Evolutionary conservation across 2,329 filamentous ascomycete genomes (phyloP).

Genomic region (Chrysoporthe puriensis): DNA sequence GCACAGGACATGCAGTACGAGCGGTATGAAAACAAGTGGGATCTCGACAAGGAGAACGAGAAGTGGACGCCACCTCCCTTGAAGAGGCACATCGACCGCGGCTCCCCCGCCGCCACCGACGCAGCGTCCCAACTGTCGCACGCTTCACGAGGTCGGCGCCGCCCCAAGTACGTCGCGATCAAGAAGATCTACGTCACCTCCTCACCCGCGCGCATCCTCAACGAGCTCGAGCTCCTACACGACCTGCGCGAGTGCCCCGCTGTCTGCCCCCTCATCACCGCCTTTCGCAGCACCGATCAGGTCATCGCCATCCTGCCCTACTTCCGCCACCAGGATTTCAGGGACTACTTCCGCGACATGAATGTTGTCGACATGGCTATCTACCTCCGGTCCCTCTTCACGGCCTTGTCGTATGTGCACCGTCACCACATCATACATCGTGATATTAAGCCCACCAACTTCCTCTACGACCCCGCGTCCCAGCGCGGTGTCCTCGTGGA

Average conservation of each 20-base stretch:
- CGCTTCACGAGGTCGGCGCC: constrained; percentile 37
- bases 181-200: constrained; percentile 99
- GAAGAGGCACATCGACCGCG: constrained; percentile 51
- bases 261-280: constrained; percentile 94
- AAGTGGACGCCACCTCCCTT: constrained; percentile 72
- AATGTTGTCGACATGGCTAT: constrained; percentile 82
- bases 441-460: constrained; percentile 98
- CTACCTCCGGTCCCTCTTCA: constrained; percentile 88
- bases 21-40: constrained; percentile 84
- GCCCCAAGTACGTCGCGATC: constrained; percentile 84
- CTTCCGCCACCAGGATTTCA: constrained; percentile 93
- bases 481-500: constrained; percentile 93
- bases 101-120: constrained; percentile 32
- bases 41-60: constrained; percentile 68
- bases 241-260: constrained; percentile 81
- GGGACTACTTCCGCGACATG: constrained; percentile 92
- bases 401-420: constrained; percentile 82
- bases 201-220: constrained; percentile 88
- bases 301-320: constrained; percentile 94
- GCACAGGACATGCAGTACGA: constrained; percentile 91
- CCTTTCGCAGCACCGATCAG: constrained; percentile 93
- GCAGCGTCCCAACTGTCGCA: constrained; percentile 29
- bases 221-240: constrained; percentile 91
- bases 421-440: constrained; percentile 84
- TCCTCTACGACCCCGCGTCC: constrained; percentile 83